phyloP scores from a whole-genome alignment of 768 basidiomycete species.

The Agaricus bisporus region DNA sequence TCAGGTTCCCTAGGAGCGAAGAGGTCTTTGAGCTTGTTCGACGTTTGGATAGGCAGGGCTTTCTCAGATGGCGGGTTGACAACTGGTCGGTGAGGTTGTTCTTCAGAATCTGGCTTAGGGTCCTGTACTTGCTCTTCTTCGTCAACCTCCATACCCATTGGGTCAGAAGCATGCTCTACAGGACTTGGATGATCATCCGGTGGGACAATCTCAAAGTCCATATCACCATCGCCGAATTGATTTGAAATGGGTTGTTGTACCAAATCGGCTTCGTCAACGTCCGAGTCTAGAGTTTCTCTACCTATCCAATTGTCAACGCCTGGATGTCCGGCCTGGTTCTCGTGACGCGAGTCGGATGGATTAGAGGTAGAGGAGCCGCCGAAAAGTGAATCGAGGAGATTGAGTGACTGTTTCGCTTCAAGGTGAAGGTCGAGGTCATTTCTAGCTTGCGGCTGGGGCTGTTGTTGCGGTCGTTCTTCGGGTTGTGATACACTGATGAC shows the following conservation, averaged over 20 bases:
- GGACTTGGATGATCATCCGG: slow-evolving; percentile 16
- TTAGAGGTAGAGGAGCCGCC: slow-evolving; percentile 19
- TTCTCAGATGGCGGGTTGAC: background rate
- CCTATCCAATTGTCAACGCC: slow-evolving; percentile 53
- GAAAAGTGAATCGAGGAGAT: slow-evolving; percentile 49
- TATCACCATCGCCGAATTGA: slow-evolving; percentile 19
- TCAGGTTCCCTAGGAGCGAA: slow-evolving; percentile 68
- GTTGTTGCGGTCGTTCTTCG: background rate
- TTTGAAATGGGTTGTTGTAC: slow-evolving; percentile 18
- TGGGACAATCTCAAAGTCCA: slow-evolving; percentile 30
- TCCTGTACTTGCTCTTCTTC: slow-evolving; percentile 8
- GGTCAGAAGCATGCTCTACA: background rate
- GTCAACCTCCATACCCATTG: background rate
- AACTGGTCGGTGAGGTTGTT: background rate
- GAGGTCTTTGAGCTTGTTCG: slow-evolving; percentile 56
- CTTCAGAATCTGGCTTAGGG: background rate
- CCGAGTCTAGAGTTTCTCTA: slow-evolving; percentile 50
- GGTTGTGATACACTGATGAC: background rate
- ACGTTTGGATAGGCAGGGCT: background rate
- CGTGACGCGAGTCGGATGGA: too few relatives aligned
- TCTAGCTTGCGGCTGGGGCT: background rate
- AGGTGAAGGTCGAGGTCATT: slow-evolving; percentile 12
- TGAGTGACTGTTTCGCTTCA: slow-evolving; percentile 42
- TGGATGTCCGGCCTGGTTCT: too few relatives aligned
- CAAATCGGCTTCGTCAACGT: slow-evolving; percentile 39